A percentile compares a stretch with the other conserved stretches of the same genome.
Evolutionary conservation across 2,329 filamentous ascomycete genomes (phyloP).

Genomic region (Anthostomella pinea): DNA sequence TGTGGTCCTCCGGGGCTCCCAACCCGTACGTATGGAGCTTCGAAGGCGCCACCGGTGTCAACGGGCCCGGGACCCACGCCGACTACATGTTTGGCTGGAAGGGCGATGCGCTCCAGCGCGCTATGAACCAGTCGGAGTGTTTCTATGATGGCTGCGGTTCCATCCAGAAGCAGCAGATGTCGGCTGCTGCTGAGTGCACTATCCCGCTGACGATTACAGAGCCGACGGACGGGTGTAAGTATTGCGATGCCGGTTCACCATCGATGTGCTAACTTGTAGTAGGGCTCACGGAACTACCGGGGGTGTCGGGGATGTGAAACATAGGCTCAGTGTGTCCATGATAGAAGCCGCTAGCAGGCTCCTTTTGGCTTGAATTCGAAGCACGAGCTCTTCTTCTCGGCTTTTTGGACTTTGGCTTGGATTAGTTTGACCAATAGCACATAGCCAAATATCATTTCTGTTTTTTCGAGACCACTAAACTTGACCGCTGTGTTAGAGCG

Average conservation of each 20-base stretch:
- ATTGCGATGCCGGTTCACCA: not conserved
- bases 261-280: slow-evolving; percentile 6
- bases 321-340: too few relatives aligned
- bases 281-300: slow-evolving; percentile 16
- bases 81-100: slow-evolving; percentile 38
- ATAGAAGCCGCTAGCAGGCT: too few relatives aligned
- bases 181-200: slow-evolving; percentile 23
- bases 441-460: too few relatives aligned
- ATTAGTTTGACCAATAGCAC: too few relatives aligned
- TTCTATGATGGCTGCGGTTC: slow-evolving; percentile 32
- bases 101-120: slow-evolving; percentile 28
- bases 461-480: too few relatives aligned
- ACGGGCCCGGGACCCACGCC: slow-evolving; percentile 33
- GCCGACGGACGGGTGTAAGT: slow-evolving; percentile 27
- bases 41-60: slow-evolving; percentile 18
- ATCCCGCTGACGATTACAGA: slow-evolving; percentile 25
- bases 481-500: too few relatives aligned
- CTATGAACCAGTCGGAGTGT: slow-evolving; percentile 36
- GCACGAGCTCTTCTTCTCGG: too few relatives aligned
- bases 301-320: too few relatives aligned
- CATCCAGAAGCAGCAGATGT: slow-evolving; percentile 25
- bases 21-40: slow-evolving; percentile 29
- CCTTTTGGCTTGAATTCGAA: too few relatives aligned
- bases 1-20: slow-evolving; percentile 31
- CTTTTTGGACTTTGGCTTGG: too few relatives aligned